Percentiles rank a stretch among this genome's conserved stretches.
These are phyloP conservation scores for Delonix regia DNA, from an alignment of 306 rosid species.

Conservation along the genomic window DNA sequence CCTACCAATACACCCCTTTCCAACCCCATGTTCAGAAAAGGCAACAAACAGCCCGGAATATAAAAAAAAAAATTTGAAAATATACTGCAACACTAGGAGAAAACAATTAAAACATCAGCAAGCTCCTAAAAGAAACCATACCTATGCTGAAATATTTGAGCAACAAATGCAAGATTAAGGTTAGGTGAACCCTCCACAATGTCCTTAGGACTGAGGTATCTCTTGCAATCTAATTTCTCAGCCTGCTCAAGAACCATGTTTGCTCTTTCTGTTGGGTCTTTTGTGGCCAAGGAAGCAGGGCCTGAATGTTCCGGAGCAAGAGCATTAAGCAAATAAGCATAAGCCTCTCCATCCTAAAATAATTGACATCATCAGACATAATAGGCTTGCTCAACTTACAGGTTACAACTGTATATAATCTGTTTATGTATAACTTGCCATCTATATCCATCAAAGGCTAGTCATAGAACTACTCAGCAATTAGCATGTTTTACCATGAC, in stretches of 20 bases:
- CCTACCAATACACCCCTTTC: neutral
- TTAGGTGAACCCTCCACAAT: conserved; percentile 96
- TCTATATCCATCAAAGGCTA: conserved; percentile 19
- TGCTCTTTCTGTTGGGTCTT: conserved; percentile 90
- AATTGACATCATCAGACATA: conserved; percentile 34
- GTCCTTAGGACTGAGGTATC: conserved; percentile 91
- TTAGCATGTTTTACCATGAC: conserved; percentile 14
- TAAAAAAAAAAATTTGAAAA: neutral
- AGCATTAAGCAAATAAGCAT: conserved; percentile 87
- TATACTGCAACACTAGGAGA: neutral
- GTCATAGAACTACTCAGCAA: conserved; percentile 27
- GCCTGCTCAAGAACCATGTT: conserved; percentile 92
- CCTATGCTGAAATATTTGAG: conserved; percentile 98
- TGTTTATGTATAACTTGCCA: neutral
- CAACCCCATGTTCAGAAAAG: neutral
- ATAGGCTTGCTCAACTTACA: conserved; percentile 31
- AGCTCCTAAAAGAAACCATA: conserved; percentile 42
- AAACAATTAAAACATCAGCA: conserved; percentile 8
- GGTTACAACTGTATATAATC: conserved; percentile 25
- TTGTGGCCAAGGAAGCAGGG: conserved; percentile 57
- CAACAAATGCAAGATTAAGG: conserved; percentile 99
- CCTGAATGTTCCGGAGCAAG: conserved; percentile 96
- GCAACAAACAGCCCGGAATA: neutral
- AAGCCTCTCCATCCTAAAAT: conserved; percentile 95
- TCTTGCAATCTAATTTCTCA: conserved; percentile 91